A percentile compares a stretch with the other conserved stretches of the same genome.
These are phyloP conservation scores for Huiozyma naganishii DNA, from an alignment of 805 yeast genomes.

Conservation along the genomic window DNA sequence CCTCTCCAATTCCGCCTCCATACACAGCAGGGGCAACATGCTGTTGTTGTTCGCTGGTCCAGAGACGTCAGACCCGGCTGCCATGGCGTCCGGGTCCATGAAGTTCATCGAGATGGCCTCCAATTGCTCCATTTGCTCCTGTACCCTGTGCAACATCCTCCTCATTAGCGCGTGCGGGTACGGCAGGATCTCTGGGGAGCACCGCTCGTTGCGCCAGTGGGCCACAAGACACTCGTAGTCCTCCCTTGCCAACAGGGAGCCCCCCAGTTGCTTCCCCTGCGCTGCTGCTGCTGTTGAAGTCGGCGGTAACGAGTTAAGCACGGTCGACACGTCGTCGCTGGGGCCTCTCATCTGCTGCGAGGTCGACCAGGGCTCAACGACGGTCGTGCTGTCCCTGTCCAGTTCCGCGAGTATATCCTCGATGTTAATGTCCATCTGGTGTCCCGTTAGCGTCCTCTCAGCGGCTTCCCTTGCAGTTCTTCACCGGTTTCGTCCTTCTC, in stretches of 20 bases:
- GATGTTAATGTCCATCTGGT: slow-evolving; percentile 40
- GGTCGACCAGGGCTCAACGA: slow-evolving; percentile 6
- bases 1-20: slow-evolving; percentile 87
- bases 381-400: slow-evolving; percentile 36
- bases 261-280: slow-evolving; percentile 2
- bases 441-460: background rate
- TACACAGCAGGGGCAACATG: slow-evolving; percentile 57
- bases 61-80: background rate
- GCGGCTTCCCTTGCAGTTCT: too few relatives aligned
- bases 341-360: background rate
- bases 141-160: slow-evolving; percentile 46
- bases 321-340: background rate
- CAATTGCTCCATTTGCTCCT: slow-evolving; percentile 62
- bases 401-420: slow-evolving; percentile 64
- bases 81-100: slow-evolving; percentile 32
- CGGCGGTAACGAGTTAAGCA: background rate
- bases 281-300: background rate
- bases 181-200: slow-evolving; percentile 77
- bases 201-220: slow-evolving; percentile 77
- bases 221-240: slow-evolving; percentile 33
- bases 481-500: background rate
- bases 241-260: slow-evolving; percentile 8
- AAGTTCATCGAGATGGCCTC: slow-evolving; percentile 74
- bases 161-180: slow-evolving; percentile 54
- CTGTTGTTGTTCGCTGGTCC: slow-evolving; percentile 10